Evolutionary conservation across 2,329 filamentous ascomycete species (phyloP).

Genomic region (Pseudogymnoascus sp.): DNA sequence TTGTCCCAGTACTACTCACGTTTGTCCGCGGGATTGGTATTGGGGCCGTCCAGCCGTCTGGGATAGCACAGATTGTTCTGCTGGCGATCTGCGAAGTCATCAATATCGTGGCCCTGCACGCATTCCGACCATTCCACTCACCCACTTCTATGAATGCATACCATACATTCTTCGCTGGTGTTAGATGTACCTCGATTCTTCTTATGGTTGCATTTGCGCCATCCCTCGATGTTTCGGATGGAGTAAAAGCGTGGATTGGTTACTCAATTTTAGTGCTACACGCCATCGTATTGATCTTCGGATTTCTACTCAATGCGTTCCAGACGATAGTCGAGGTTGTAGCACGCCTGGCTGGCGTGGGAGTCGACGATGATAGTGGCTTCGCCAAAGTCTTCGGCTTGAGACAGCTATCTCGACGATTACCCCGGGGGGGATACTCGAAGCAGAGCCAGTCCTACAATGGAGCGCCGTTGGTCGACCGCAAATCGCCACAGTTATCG

Average conservation of each 20-base stretch:
- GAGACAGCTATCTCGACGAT: constrained; percentile 72
- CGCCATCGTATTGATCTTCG: constrained; percentile 74
- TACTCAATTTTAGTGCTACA: constrained; percentile 86
- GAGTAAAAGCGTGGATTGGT: constrained; percentile 86
- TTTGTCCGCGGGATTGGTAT: constrained; percentile 83
- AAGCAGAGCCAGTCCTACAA: constrained; percentile 74
- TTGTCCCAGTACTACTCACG: constrained; percentile 77
- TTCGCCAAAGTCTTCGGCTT: constrained; percentile 83
- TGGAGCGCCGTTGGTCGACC: constrained; percentile 66
- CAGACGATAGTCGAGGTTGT: constrained; percentile 86
- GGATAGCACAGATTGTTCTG: constrained; percentile 85
- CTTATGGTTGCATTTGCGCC: constrained; percentile 79
- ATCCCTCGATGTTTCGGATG: constrained; percentile 67
- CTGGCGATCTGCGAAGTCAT: constrained; percentile 93
- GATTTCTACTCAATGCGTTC: constrained; percentile 85
- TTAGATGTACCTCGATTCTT: constrained; percentile 68
- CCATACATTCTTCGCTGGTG: constrained; percentile 71
- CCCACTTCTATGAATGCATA: constrained; percentile 97
- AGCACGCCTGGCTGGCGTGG: constrained; percentile 73
- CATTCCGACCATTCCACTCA: constrained; percentile 81
- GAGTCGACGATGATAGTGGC: constrained; percentile 61
- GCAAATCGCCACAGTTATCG: constrained; percentile 49
- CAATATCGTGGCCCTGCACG: constrained; percentile 74
- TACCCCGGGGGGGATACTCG: constrained; percentile 51
- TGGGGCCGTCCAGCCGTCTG: constrained; percentile 84